Conservation (phyloP, 2,329 filamentous ascomycete species). For the Alternaria arborescens region DNA sequence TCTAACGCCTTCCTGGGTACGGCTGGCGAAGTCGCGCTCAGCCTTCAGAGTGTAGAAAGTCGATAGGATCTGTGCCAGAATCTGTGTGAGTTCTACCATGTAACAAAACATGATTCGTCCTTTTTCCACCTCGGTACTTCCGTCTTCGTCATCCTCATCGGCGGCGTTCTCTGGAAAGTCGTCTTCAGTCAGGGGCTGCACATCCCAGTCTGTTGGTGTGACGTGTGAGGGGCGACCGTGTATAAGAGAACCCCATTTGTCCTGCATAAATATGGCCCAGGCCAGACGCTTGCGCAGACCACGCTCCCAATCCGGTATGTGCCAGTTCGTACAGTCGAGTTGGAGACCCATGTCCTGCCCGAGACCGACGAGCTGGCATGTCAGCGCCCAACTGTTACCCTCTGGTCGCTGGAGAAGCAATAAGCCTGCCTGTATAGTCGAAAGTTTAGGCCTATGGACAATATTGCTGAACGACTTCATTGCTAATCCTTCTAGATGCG, state of each 20-base stretch:
- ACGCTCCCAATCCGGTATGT: constrained; percentile 69
- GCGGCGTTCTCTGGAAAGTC: constrained; percentile 55
- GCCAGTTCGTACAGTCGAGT: constrained; percentile 69
- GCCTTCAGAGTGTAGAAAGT: constrained; percentile 62
- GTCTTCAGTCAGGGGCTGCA: constrained; percentile 54
- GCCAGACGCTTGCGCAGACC: constrained; percentile 68
- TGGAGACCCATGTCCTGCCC: constrained; percentile 53
- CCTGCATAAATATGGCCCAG: constrained; percentile 72
- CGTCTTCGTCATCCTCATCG: constrained; percentile 46
- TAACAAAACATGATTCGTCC: constrained; percentile 58
- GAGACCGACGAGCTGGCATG: constrained; percentile 50
- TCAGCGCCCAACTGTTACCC: constrained; percentile 44
- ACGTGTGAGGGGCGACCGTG: constrained; percentile 67
- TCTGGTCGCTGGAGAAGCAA: constrained; percentile 50
- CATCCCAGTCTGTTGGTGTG: constrained; percentile 63
- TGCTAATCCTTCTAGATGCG: constrained; percentile 45
- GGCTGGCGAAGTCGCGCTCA: constrained; percentile 54
- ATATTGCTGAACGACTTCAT: constrained; percentile 50
- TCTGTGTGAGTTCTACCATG: constrained; percentile 62
- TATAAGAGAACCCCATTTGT: constrained; percentile 68
- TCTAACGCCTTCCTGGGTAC: constrained; percentile 56
- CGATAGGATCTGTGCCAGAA: constrained; percentile 61
- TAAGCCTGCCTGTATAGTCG: constrained; percentile 52
- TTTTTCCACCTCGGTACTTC: constrained; percentile 47
- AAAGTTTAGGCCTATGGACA: constrained; percentile 52